phyloP scores from a whole-genome alignment of 495 filamentous ascomycete species.

The Penicillium cosmopolitanum region DNA sequence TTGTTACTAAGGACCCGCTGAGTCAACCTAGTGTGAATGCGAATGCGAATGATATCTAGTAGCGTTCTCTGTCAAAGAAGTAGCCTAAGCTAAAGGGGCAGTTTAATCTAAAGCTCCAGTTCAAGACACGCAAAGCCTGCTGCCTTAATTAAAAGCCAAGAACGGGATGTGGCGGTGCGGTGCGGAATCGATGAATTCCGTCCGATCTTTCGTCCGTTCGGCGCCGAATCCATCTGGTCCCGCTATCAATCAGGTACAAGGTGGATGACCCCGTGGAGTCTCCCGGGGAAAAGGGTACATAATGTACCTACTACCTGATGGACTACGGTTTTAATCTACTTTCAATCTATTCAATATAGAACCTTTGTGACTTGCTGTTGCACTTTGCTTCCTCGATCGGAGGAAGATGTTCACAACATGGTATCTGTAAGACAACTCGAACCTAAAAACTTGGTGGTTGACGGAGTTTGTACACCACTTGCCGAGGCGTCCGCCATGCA shows the following conservation, averaged over 20 bases:
- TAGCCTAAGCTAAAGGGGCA: background rate
- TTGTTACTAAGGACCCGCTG: slow-evolving; percentile 8
- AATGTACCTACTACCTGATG: too few species aligned
- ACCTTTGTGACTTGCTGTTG: too few species aligned
- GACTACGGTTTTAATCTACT: too few species aligned
- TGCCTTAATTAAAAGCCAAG: slow-evolving; percentile 15
- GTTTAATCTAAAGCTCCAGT: background rate
- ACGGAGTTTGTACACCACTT: too few species aligned
- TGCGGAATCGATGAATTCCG: background rate
- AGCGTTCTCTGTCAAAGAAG: background rate
- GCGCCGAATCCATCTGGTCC: background rate
- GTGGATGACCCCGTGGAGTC: too few species aligned
- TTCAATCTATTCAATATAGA: too few species aligned
- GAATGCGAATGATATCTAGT: background rate
- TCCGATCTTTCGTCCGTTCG: slow-evolving; percentile 15
- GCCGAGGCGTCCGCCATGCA: slow-evolving; percentile 1
- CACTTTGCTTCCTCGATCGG: background rate
- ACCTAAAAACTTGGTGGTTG: background rate
- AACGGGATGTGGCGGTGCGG: slow-evolving; percentile 9
- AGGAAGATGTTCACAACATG: background rate
- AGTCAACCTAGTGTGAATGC: background rate
- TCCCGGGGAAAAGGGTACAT: too few species aligned
- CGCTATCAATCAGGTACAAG: background rate
- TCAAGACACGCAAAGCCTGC: slow-evolving; percentile 8
- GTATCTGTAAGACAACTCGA: background rate